A percentile compares a stretch with the other conserved stretches of the same genome.
Evolutionary conservation across 2,329 filamentous ascomycete genomes (phyloP).

Genomic region (Fusarium sp.): DNA sequence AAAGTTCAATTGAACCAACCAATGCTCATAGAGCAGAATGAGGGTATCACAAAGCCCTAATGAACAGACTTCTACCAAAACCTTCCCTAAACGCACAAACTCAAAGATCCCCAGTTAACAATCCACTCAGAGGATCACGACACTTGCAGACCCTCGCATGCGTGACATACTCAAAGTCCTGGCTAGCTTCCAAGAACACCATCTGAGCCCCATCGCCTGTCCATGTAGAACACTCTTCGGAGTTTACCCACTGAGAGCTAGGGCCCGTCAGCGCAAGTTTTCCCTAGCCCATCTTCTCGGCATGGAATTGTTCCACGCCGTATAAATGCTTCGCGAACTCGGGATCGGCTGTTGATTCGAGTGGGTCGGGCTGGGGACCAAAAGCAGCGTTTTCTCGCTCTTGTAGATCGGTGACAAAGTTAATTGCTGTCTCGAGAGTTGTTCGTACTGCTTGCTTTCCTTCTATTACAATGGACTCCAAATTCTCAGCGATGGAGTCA

Average conservation of each 20-base stretch:
- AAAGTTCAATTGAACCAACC: no score
- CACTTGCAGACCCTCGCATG: not conserved
- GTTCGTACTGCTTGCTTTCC: not conserved
- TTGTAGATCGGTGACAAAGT: not conserved
- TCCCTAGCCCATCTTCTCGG: not conserved
- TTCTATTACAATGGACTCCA: not conserved
- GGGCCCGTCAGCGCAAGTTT: not conserved
- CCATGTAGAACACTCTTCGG: not conserved
- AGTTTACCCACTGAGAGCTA: not conserved
- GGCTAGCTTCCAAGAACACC: not conserved
- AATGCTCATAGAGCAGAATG: not conserved
- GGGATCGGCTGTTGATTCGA: not conserved
- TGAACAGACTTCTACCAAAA: not conserved
- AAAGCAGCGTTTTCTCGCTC: not conserved
- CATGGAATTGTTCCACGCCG: not conserved
- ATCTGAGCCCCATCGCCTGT: not conserved
- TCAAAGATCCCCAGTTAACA: not conserved
- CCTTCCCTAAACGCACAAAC: not conserved
- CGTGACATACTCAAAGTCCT: no score
- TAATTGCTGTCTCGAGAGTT: not conserved
- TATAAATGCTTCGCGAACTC: not conserved
- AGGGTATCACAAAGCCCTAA: not conserved
- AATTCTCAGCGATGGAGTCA: not conserved
- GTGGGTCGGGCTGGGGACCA: not conserved
- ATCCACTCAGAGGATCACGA: not conserved